Conservation (phyloP, 805 yeast species). For the Gaillardinia entomophila region DNA sequence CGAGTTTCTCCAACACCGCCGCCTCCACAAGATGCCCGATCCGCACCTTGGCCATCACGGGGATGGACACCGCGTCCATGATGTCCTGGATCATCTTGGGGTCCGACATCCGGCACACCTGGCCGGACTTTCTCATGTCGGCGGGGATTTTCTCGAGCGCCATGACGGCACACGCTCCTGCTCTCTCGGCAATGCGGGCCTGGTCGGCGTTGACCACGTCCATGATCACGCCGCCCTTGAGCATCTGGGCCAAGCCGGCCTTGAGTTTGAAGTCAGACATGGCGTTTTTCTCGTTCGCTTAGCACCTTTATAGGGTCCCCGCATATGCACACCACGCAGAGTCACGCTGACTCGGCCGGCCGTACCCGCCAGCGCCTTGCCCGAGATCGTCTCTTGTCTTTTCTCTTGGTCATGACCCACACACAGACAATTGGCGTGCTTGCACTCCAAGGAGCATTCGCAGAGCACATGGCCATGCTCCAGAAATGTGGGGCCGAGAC, state of each 20-base stretch:
- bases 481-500: constrained; percentile 25
- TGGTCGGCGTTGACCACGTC: constrained; percentile 77
- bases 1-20: constrained; percentile 64
- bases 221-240: constrained; percentile 73
- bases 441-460: constrained; percentile 76
- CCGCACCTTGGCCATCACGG: constrained; percentile 83
- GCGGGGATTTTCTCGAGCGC: constrained; percentile 83
- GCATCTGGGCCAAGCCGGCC: constrained; percentile 81
- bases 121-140: constrained; percentile 76
- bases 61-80: constrained; percentile 64
- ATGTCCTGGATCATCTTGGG: constrained; percentile 73
- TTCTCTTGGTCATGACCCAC: constrained; percentile 1
- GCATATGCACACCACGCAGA: too few relatives aligned
- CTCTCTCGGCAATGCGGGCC: constrained; percentile 72
- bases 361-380: too few relatives aligned
- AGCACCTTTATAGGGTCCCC: too few relatives aligned
- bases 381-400: neutral
- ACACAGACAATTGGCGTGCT: constrained; percentile 53
- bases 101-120: constrained; percentile 83
- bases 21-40: constrained; percentile 84
- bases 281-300: too few relatives aligned
- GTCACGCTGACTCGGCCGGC: too few relatives aligned
- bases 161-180: constrained; percentile 90
- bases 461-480: constrained; percentile 57
- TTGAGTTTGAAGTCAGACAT: constrained; percentile 48